phyloP scores from a whole-genome alignment of 208 protist genomes.

The Trypanosoma melophagium region DNA sequence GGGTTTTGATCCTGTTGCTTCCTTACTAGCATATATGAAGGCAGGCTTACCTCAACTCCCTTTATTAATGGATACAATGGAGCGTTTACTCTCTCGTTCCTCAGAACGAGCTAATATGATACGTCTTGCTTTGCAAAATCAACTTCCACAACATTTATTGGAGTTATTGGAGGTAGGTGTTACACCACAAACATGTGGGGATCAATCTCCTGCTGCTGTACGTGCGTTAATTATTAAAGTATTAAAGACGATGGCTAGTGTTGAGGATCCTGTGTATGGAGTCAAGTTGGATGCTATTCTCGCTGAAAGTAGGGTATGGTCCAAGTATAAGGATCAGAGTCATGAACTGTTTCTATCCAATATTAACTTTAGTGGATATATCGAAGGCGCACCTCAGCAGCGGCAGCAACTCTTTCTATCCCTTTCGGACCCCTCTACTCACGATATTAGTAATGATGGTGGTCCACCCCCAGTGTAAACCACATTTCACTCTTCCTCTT shows the following conservation, averaged over 20 bases:
- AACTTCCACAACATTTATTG: conserved; percentile 61
- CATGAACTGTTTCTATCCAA: conserved; percentile 90
- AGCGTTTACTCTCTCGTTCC: conserved; percentile 50
- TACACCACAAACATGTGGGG: conserved; percentile 31
- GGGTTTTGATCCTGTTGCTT: conserved; percentile 39
- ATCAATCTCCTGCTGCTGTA: conserved; percentile 51
- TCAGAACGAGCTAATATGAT: conserved; percentile 32
- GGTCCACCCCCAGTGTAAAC: conserved; percentile 25
- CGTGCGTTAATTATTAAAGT: conserved; percentile 85
- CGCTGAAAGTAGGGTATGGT: conserved; percentile 62
- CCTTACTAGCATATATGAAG: conserved; percentile 41
- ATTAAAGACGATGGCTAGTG: conserved; percentile 70
- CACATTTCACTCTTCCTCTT: neutral
- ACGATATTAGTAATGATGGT: neutral
- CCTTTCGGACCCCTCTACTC: neutral
- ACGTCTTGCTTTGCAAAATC: conserved; percentile 32
- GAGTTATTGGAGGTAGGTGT: conserved; percentile 56
- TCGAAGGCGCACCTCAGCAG: conserved; percentile 36
- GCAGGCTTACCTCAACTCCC: conserved; percentile 29
- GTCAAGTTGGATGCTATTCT: conserved; percentile 49
- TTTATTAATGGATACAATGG: conserved; percentile 56
- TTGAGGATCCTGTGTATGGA: conserved; percentile 46
- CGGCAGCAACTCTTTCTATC: conserved; percentile 22
- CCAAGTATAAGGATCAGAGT: conserved; percentile 88
- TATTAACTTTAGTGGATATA: conserved; percentile 54